A percentile compares a stretch with the other conserved stretches of the same genome.
phyloP scores from a whole-genome alignment of 169 alveolate genomes.

The Neospora caninum region DNA sequence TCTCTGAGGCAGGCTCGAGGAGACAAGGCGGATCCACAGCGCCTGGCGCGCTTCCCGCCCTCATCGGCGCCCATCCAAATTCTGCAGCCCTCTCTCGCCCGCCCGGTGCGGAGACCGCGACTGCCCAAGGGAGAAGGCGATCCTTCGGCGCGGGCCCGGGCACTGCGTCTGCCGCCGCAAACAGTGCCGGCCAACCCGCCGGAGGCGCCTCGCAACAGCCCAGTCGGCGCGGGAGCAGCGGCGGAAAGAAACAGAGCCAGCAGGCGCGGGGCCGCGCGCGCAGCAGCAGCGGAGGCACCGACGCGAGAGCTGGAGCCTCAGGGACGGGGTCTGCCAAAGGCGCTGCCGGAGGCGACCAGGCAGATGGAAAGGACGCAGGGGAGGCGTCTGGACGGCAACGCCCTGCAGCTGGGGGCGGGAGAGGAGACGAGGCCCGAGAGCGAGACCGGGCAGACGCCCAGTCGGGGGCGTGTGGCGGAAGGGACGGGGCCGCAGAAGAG shows the following conservation, averaged over 20 bases:
- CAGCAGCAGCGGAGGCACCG: constrained; percentile 33
- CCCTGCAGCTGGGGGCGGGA: not conserved
- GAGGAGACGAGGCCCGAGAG: not conserved
- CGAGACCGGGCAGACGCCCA: not conserved
- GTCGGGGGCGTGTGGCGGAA: not conserved
- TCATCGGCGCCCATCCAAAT: constrained; percentile 49
- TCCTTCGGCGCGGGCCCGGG: not conserved
- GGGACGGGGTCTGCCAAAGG: not conserved
- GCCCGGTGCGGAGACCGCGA: not conserved
- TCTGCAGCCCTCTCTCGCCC: not conserved
- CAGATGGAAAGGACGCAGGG: not conserved
- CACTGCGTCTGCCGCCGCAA: not conserved
- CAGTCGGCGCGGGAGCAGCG: constrained; percentile 50
- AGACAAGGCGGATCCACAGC: not conserved
- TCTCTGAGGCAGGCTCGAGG: not conserved
- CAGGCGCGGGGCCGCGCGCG: constrained; percentile 12
- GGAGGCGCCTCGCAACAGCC: not conserved
- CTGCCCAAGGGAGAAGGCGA: not conserved
- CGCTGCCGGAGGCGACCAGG: not conserved
- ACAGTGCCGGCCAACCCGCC: not conserved
- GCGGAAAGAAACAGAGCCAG: constrained; percentile 6
- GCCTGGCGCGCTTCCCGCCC: constrained; percentile 47
- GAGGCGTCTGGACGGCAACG: not conserved
- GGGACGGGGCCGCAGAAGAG: not conserved
- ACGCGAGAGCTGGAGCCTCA: not conserved